Percentiles rank a stretch among this genome's conserved stretches.
These are phyloP conservation scores for Hemerocallis citrina DNA, from an alignment of 106 monocot genomes.

Conservation along the genomic window DNA sequence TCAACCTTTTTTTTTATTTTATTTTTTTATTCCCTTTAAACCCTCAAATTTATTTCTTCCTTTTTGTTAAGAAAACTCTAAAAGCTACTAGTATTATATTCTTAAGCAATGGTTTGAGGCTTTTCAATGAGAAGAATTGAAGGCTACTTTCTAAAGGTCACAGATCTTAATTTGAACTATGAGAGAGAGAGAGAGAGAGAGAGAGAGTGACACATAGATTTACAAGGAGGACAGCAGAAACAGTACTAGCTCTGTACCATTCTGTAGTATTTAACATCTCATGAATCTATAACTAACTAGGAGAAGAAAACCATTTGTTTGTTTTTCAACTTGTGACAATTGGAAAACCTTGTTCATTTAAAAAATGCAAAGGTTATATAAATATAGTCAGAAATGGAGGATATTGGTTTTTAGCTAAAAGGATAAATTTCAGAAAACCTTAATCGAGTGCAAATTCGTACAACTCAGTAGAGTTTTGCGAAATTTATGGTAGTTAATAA, in stretches of 20 bases:
- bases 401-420: no score
- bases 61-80: constrained; percentile 1
- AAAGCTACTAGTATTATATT: not conserved
- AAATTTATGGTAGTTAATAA: no score
- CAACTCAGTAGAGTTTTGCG: no score
- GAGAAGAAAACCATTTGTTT: no score
- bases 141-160: no score
- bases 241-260: constrained; percentile 61
- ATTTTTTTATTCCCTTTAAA: no score
- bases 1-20: no score
- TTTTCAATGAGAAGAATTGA: no score
- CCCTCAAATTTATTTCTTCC: constrained; percentile 14
- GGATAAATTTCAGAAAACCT: no score
- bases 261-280: not conserved
- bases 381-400: not conserved
- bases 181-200: not conserved
- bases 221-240: constrained; percentile 49
- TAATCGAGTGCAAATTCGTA: no score
- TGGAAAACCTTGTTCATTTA: not conserved
- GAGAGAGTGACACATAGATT: constrained; percentile 28
- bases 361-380: not conserved
- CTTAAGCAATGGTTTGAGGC: not conserved
- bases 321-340: not conserved
- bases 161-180: no score
- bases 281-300: not conserved